Evolutionary conservation across 2,329 filamentous ascomycete genomes (phyloP).

Genomic region (Huntiella omanensis): DNA sequence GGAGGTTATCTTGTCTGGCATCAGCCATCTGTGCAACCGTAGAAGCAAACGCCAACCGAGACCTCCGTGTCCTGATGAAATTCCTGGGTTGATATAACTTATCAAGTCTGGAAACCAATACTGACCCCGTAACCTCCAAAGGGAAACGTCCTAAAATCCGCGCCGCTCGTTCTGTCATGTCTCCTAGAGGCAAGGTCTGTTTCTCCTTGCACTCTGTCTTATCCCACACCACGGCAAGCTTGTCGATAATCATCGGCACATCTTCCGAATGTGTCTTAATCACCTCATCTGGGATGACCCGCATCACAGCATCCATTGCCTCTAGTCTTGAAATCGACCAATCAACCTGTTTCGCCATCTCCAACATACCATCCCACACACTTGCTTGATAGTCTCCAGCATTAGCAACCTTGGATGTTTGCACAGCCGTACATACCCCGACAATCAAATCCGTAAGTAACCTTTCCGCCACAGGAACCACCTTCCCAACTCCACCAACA

Average conservation of each 20-base stretch:
- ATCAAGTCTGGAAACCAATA: no score
- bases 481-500: neutral
- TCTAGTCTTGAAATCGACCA: conserved; percentile 3
- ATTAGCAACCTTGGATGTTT: conserved; percentile 2
- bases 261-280: no score
- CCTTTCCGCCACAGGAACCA: neutral
- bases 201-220: no score
- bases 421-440: conserved; percentile 3
- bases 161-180: conserved; percentile 5
- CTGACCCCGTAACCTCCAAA: neutral
- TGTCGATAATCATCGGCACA: no score
- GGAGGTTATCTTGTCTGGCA: conserved; percentile 10
- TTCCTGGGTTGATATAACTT: no score
- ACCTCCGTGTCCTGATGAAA: no score
- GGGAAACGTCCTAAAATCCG: conserved; percentile 5
- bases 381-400: conserved; percentile 3
- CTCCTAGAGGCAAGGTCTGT: conserved; percentile 3
- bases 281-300: conserved; percentile 4
- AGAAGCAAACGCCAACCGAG: conserved; percentile 5
- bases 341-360: conserved; percentile 4
- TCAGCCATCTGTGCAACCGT: conserved; percentile 13
- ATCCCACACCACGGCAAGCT: no score
- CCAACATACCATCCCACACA: conserved; percentile 10
- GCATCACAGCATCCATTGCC: conserved; percentile 5
- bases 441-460: conserved; percentile 1